Evolutionary conservation across 2,329 filamentous ascomycete genomes (phyloP).

Genomic region (Botrytis byssoidea): DNA sequence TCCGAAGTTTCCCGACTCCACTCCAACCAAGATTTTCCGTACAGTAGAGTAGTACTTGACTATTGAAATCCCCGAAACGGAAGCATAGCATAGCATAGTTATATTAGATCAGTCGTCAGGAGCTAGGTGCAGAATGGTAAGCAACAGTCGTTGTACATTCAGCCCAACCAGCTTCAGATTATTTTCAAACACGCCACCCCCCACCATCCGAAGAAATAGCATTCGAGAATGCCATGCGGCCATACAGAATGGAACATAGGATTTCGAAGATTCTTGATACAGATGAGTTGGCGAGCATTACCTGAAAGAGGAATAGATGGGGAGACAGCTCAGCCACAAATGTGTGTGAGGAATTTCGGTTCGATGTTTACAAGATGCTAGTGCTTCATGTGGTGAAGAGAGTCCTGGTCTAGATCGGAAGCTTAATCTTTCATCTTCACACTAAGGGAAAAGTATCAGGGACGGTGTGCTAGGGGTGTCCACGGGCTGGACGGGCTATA

Average conservation of each 20-base stretch:
- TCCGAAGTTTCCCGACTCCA: neutral
- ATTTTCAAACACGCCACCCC: neutral
- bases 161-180: neutral
- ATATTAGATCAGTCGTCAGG: neutral
- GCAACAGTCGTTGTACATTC: neutral
- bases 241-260: neutral
- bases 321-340: neutral
- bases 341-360: neutral
- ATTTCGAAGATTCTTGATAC: neutral
- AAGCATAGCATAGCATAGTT: too few relatives aligned
- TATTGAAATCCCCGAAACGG: neutral
- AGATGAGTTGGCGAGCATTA: neutral
- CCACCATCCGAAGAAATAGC: neutral
- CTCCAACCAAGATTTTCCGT: neutral
- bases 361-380: neutral
- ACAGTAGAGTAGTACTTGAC: neutral
- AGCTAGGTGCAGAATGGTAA: neutral
- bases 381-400: neutral
- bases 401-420: neutral
- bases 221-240: neutral
- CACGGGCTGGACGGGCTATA: neutral
- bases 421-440: neutral
- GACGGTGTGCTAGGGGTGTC: neutral
- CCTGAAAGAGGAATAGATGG: neutral
- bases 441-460: too few relatives aligned